Evolutionary conservation across 192 early-diverging fungal species (phyloP).

Genomic region (Allomyces macrogynus): DNA sequence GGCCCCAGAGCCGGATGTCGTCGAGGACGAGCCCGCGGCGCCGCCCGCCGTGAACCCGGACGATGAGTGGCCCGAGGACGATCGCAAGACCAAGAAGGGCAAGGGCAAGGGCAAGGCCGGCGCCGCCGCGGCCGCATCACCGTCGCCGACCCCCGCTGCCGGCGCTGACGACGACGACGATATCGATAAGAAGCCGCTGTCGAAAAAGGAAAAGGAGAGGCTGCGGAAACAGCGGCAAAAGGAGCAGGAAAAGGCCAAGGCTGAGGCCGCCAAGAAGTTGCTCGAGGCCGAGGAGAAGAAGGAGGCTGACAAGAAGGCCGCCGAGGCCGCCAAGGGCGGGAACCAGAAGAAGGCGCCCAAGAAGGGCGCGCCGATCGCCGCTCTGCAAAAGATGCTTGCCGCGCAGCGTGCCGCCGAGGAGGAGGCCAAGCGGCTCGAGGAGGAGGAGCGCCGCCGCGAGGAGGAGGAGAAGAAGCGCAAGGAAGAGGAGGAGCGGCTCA

Average conservation of each 20-base stretch:
- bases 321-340: conserved; percentile 8
- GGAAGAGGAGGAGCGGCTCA: conserved; percentile 54
- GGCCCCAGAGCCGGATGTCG: conserved; percentile 10
- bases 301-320: conserved; percentile 16
- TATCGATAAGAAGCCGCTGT: conserved; percentile 40
- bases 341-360: conserved; percentile 31
- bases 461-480: conserved; percentile 46
- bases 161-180: conserved; percentile 8
- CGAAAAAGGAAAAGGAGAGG: conserved; percentile 75
- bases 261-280: conserved; percentile 14
- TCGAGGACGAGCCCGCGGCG: conserved; percentile 13
- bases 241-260: conserved; percentile 11
- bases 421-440: conserved; percentile 36
- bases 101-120: conserved; percentile 26
- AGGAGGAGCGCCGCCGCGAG: conserved; percentile 44
- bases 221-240: conserved; percentile 59
- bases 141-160: conserved; percentile 11
- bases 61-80: conserved; percentile 17
- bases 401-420: conserved; percentile 57
- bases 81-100: conserved; percentile 27
- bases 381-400: conserved; percentile 44
- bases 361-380: conserved; percentile 26
- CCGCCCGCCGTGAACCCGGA: not conserved
- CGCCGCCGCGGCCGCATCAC: conserved; percentile 8
- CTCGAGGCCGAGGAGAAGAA: conserved; percentile 26